Evolutionary conservation across 2,329 filamentous ascomycete genomes (phyloP), one percentile per base, ranked within the genome.

Genomic region (Alternaria sp.): DNA sequence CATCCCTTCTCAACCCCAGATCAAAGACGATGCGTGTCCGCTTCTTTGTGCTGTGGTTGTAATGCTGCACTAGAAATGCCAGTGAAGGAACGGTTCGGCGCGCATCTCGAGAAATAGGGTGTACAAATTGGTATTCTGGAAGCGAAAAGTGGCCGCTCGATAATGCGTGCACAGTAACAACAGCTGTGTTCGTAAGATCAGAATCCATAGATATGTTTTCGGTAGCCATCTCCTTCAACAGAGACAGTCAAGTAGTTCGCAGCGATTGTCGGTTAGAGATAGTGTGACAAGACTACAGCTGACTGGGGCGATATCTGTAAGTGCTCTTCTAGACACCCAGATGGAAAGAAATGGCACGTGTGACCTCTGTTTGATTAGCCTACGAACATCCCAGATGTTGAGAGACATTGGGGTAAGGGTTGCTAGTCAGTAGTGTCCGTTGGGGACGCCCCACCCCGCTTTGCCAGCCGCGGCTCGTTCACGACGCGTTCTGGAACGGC

Each of bases 11-110:
- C 30, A 87, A 68, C 1, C 85, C 85, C 0, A 88, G 76, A 60
- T 88, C 85, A 67, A 87, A 87, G 38, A 87, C 73, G 6, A 87
- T 78, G 54, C 69, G 77, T 63, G 74, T 76, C 1, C 67, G 63
- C 26, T 75, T 76, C 5, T 75, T 74, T 5, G 75, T 75, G 18
- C 71, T 68, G 20, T 69, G 70, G 5, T 80, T 75, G 2, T 75
- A 74, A 65, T 87, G 85, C n/a, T 80, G 81, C 41, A 87, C 80
- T 3, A 87, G 77, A 62, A 87, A 87, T 0, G 81, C 80, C 6
- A 88, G 75, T 0, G 84, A 87, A 0, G 85, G 85, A 0, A 87
- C 85, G 1, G 81, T 84, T 24, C 79, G 80, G 41, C 79, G 77
- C 4, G 81, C 81, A 6, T 79, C 75, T 7, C 75, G 78, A 39